These are phyloP conservation scores for Botrytis galanthina DNA, from an alignment of 2,329 filamentous ascomycete genomes.

Conservation along the genomic window DNA sequence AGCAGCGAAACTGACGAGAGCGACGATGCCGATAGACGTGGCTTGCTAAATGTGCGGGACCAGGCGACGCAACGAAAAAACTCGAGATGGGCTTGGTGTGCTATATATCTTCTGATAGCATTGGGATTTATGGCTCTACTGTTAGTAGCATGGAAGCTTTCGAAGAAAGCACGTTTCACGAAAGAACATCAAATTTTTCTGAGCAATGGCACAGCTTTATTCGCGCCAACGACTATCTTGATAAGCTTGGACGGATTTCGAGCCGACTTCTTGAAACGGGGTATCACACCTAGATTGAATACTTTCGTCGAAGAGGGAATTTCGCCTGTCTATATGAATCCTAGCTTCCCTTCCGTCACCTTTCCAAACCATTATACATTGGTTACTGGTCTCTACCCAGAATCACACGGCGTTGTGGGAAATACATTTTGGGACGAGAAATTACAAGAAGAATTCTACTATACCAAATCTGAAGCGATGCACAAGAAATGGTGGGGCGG, in stretches of 20 bases:
- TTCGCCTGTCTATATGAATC: constrained; percentile 87
- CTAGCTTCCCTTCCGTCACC: constrained; percentile 92
- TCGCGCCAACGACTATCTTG: constrained; percentile 87
- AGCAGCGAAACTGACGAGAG: constrained; percentile 61
- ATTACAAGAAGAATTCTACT: constrained; percentile 77
- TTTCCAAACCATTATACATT: constrained; percentile 97
- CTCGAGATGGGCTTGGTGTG: constrained; percentile 53
- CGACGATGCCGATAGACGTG: constrained; percentile 55
- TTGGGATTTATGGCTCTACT: constrained; percentile 56
- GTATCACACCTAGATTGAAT: constrained; percentile 78
- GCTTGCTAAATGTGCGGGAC: constrained; percentile 47
- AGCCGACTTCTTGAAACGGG: constrained; percentile 84
- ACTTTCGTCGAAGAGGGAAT: constrained; percentile 76
- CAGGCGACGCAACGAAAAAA: constrained; percentile 50
- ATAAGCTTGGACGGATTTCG: constrained; percentile 94
- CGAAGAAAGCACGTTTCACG: constrained; percentile 45
- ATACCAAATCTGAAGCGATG: constrained; percentile 73
- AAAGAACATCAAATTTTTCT: constrained; percentile 42
- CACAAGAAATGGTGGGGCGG: constrained; percentile 92
- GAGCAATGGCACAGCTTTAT: constrained; percentile 84
- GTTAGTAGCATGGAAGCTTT: constrained; percentile 58
- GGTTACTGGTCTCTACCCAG: constrained; percentile 87
- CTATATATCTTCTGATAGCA: constrained; percentile 52
- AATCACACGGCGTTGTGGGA: constrained; percentile 87
- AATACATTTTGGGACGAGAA: constrained; percentile 92